Conservation (phyloP, 768 basidiomycete species). For the Termitomyces sp. region DNA sequence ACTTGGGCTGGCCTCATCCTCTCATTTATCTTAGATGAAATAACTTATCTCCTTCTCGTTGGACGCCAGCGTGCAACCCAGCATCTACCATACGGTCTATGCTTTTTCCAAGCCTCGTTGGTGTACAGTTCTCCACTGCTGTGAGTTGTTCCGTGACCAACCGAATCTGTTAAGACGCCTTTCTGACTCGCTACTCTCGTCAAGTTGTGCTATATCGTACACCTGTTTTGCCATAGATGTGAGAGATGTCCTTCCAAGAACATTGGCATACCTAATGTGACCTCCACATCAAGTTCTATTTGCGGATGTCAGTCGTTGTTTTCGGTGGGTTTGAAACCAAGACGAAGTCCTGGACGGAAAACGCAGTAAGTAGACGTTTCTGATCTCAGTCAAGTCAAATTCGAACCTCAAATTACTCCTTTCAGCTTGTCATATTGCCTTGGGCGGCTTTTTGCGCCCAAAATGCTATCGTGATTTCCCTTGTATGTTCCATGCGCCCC, state of each 20-base stretch:
- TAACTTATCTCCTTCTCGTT: background rate
- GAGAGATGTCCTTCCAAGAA: background rate
- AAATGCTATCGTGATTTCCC: background rate
- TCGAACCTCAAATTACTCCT: background rate
- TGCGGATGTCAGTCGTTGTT: background rate
- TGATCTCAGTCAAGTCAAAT: background rate
- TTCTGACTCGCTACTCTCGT: background rate
- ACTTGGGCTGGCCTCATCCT: background rate
- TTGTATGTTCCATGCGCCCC: background rate
- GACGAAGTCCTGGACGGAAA: background rate
- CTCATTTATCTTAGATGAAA: background rate
- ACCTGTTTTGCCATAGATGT: background rate
- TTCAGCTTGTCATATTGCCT: background rate
- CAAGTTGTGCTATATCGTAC: background rate
- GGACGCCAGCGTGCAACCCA: background rate
- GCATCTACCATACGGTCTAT: background rate
- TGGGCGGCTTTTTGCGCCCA: background rate
- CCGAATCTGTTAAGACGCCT: background rate
- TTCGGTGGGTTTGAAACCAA: background rate
- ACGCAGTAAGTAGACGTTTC: background rate
- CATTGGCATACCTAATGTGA: no score
- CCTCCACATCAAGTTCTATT: background rate
- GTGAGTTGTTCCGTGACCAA: background rate
- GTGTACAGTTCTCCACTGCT: background rate
- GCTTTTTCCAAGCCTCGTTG: background rate